Percentiles rank a stretch among this genome's conserved stretches.
Evolutionary conservation across 371 early-diverging fungal genomes (phyloP).

Genomic region (Modicella reniformis): DNA sequence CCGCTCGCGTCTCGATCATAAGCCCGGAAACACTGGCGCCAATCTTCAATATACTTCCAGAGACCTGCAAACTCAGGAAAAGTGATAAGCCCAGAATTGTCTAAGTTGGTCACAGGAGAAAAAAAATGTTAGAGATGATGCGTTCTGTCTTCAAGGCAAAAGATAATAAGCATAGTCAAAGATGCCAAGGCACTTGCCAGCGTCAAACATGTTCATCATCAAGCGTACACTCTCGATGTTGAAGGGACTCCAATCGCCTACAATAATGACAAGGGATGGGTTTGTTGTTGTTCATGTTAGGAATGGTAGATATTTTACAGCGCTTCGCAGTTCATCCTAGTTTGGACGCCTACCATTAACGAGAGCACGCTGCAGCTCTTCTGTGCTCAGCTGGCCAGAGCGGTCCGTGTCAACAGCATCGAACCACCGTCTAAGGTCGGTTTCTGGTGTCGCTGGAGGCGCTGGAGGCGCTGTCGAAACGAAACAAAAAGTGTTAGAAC

Average conservation of each 20-base stretch:
- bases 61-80: conserved; percentile 71
- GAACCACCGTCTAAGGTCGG: conserved; percentile 64
- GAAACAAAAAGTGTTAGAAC: no score
- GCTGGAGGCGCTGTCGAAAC: no score
- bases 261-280: not conserved
- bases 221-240: conserved; percentile 76
- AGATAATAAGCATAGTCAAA: not conserved
- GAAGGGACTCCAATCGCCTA: conserved; percentile 62
- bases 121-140: not conserved
- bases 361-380: conserved; percentile 71
- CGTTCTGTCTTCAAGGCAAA: not conserved
- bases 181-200: conserved; percentile 28
- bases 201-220: conserved; percentile 78
- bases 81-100: conserved; percentile 69
- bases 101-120: conserved; percentile 31
- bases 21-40: conserved; percentile 73
- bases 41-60: conserved; percentile 79
- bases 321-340: not conserved
- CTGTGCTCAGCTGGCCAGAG: conserved; percentile 66
- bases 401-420: conserved; percentile 75
- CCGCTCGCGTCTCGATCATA: conserved; percentile 76
- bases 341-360: conserved; percentile 59
- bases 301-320: not conserved
- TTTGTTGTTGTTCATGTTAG: not conserved
- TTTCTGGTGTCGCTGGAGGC: conserved; percentile 23